phyloP scores from a whole-genome alignment of 495 filamentous ascomycete species.

The Aspergillus olivimuriae region DNA sequence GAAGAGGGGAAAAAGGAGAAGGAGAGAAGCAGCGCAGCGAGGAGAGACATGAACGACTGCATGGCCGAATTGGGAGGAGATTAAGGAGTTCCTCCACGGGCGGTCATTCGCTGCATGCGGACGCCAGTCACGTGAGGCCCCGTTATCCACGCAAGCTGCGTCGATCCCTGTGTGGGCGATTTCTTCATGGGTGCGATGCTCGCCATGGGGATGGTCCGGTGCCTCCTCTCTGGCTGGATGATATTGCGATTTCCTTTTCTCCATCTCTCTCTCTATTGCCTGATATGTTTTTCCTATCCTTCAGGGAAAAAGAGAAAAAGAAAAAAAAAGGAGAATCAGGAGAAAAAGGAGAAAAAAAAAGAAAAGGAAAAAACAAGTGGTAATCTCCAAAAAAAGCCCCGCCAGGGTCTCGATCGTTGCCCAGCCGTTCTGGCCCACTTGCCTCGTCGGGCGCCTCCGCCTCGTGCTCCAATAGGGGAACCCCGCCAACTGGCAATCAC shows the following conservation, averaged over 20 bases:
- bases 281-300: too few species aligned
- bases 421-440: constrained; percentile 9
- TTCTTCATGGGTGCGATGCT: too few species aligned
- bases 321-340: too few species aligned
- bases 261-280: too few species aligned
- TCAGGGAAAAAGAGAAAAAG: too few species aligned
- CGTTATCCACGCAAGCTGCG: constrained; percentile 25
- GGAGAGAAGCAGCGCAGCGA: neutral
- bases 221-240: neutral
- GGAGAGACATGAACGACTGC: neutral
- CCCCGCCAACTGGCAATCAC: too few species aligned
- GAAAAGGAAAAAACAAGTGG: too few species aligned
- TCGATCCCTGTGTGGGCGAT: constrained; percentile 14
- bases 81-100: constrained; percentile 1
- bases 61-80: neutral
- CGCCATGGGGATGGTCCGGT: neutral
- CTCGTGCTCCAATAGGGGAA: neutral
- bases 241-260: neutral
- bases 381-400: too few species aligned
- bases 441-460: neutral
- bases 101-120: constrained; percentile 12
- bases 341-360: too few species aligned
- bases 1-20: neutral
- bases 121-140: constrained; percentile 13
- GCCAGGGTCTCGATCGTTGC: constrained; percentile 19